Conservation (phyloP, 148 eudicot genomes). For the Silene uniflora region DNA sequence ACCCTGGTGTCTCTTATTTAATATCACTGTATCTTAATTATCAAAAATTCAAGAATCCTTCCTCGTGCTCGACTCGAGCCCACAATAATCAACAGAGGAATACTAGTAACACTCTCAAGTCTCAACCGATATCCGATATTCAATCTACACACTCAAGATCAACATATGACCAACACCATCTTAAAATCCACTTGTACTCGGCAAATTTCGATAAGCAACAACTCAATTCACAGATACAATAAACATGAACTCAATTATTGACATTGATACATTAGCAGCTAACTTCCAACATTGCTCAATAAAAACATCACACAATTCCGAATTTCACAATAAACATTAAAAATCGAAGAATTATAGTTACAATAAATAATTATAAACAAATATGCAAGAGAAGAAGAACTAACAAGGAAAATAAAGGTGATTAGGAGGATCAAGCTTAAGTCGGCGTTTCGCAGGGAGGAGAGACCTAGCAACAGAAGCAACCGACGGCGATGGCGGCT, state of each 20-base stretch:
- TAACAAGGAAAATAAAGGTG: constrained; percentile 76
- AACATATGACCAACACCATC: neutral
- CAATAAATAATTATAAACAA: neutral
- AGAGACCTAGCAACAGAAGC: constrained; percentile 65
- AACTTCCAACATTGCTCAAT: neutral
- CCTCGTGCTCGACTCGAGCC: neutral
- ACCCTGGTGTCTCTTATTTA: too few relatives aligned
- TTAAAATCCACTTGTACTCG: neutral
- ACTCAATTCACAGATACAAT: neutral
- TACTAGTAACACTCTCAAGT: neutral
- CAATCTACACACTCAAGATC: too few relatives aligned
- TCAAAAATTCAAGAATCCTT: neutral
- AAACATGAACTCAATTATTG: too few relatives aligned
- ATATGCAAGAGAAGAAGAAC: neutral
- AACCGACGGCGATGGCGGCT: constrained; percentile 33
- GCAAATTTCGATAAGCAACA: neutral
- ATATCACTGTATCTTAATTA: too few relatives aligned
- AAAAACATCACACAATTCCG: neutral
- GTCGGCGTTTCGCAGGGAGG: constrained; percentile 58
- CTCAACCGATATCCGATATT: neutral
- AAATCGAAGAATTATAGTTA: neutral
- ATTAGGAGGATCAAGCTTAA: constrained; percentile 74
- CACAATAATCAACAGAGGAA: neutral
- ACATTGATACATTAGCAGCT: too few relatives aligned
- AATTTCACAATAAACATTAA: neutral